phyloP scores from a whole-genome alignment of 129 eudicot species.

The Sambucus nigra region DNA sequence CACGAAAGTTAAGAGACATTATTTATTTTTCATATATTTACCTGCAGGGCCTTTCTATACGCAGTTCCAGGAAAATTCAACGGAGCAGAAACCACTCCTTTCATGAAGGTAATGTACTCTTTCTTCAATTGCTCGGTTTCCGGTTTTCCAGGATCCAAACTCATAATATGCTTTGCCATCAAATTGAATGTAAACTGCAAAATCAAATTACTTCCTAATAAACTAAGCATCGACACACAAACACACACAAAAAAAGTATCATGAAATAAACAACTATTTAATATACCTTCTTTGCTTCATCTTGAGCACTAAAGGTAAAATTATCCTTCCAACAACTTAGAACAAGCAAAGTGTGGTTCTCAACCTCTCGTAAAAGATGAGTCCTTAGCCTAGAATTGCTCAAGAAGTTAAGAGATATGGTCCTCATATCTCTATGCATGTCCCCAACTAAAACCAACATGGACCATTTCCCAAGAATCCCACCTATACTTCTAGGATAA shows the following conservation, averaged over 20 bases:
- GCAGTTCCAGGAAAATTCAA: conserved; percentile 94
- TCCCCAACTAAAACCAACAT: conserved; percentile 94
- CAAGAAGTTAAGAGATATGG: conserved; percentile 82
- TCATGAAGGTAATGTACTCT: conserved; percentile 95
- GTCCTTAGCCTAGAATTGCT: conserved; percentile 77
- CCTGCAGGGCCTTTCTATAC: conserved; percentile 77
- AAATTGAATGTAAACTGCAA: conserved; percentile 87
- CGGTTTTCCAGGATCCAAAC: conserved; percentile 80
- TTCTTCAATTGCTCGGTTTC: conserved; percentile 76
- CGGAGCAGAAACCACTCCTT: conserved; percentile 92
- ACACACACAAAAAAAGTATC: neutral
- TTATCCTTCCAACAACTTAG: conserved; percentile 56
- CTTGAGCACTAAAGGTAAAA: conserved; percentile 72
- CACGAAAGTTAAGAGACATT: too few relatives aligned
- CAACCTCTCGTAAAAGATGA: conserved; percentile 68
- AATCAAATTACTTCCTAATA: neutral
- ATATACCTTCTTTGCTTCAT: conserved; percentile 89
- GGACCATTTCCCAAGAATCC: conserved; percentile 97
- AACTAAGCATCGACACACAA: neutral
- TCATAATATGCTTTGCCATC: conserved; percentile 98
- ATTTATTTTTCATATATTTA: too few relatives aligned
- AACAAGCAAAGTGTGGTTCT: conserved; percentile 67
- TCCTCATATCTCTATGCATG: conserved; percentile 98
- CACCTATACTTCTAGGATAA: conserved; percentile 92
- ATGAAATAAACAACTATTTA: neutral